Base-by-base conservation (phyloP, 1,284 basidiomycete species). In the Irpex sp. region DNA sequence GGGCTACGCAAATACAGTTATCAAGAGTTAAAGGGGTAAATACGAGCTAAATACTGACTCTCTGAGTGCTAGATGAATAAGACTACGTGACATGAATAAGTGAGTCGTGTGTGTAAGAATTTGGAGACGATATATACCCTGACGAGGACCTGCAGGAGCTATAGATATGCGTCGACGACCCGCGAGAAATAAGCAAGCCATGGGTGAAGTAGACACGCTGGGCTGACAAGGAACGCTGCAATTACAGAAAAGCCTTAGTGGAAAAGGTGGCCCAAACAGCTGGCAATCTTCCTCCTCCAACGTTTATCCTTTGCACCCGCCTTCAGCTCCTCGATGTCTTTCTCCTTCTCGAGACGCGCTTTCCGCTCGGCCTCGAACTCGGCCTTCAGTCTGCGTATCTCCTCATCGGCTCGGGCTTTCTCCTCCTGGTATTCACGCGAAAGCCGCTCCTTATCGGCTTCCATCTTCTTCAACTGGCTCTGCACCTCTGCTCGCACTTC, bases 361-460 rank as follows among this genome's bases (percentile, higher is more conserved):
- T 51, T 15, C 21, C 56, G 19, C 63, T 62, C 60, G 13, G n/a
- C 54, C 0, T 60, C 36, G 13, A 65, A 9, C n/a, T 54, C 61
- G 36, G 54, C 46, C 58, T 37, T 15, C 6, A 62, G 35, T 33
- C 36, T 8, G 17, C 19, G 13, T 7, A 65, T 13, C 15, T 35
- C 19, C 31, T 49, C 49, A 26, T 60, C 58, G 4, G 58, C 57
- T n/a, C 47, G 47, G 5, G 8, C 36, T 47, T 58, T 57, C 54
- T 57, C 43, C 53, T 60, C 58, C 1, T 37, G 58, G 19, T 61
- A 65, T 36, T 58, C 61, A 1, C 39, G 13, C 6, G 61, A 61
- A 9, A 65, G 39, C 13, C 55, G 33, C 7, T 51, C 37, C 1
- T 50, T 31, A 21, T 63, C 64, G 37, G 15, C n/a, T 21, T 61